Base-by-base conservation (phyloP, 2,329 filamentous ascomycete species). In the Beauveria asiatica region DNA sequence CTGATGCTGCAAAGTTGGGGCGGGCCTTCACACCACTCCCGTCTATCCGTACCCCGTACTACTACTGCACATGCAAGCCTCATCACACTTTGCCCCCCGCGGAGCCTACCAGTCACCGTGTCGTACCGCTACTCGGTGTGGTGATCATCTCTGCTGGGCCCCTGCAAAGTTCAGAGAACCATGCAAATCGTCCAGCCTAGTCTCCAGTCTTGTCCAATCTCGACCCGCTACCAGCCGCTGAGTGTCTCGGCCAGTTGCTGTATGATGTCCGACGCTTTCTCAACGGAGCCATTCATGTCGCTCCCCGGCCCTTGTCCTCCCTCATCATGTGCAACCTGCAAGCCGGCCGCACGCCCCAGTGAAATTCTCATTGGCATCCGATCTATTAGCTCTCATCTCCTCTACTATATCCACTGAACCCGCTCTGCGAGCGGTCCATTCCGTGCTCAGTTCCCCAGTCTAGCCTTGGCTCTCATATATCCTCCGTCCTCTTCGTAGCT, bases 51-150 rank as follows among this genome's bases (percentile, higher is more conserved):
- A 37, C 33, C 33, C 33, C 11, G 33, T 37, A n/a, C 30, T 30
- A 21, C 23, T 52, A n/a, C 49, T 53, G 50, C 27, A 46, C 37
- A 46, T 54, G 57, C 57, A 59, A 59, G 57, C 57, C 57, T 59
- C 57, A 17, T 59, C 57, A 59, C 57, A 51, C 51, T 27, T 16
- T 23, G 5, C 3, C 16, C 30, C 45, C 23, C 23, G 45, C 33
- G 55, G 7, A 49, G 21, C 16, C 21, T 33, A 25, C 56, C 56
- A 51, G 23, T 58, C 48, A 37, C 46, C 48, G 39, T 58, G 8
- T 25, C 48, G 56, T 25, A 58, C 21, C 56, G 56, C 46, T 58
- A 52, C 39, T 58, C 46, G 21, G 56, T 52, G 46, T 45, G 48
- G 51, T 44, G 46, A 52, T 52, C 46, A 51, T 25, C 39, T 39